phyloP scores from a whole-genome alignment of 805 yeast genomes.

The Kuraishia cidri region DNA sequence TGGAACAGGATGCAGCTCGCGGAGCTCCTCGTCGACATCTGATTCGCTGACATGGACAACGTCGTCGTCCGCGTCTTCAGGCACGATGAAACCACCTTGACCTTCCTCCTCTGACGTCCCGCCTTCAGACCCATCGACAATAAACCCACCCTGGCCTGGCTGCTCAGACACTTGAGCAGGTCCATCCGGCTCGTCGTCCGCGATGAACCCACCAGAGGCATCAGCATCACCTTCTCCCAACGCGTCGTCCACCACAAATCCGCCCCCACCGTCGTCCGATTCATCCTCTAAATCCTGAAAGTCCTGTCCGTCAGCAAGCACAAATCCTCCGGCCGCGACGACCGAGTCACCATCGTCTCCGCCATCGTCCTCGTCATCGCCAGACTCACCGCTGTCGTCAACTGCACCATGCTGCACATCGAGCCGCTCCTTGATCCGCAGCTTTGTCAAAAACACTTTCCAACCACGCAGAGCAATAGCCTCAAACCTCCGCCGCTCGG shows the following conservation, averaged over 20 bases:
- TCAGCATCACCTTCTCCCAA: conserved; percentile 3
- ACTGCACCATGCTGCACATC: conserved; percentile 39
- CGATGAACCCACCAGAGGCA: conserved; percentile 4
- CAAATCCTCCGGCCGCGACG: conserved; percentile 5
- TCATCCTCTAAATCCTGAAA: not conserved
- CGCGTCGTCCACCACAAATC: conserved; percentile 8
- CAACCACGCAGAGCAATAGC: conserved; percentile 42
- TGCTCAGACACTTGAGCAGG: too few relatives aligned
- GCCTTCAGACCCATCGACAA: too few relatives aligned
- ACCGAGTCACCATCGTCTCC: conserved; percentile 3
- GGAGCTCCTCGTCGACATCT: too few relatives aligned
- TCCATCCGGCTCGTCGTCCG: too few relatives aligned
- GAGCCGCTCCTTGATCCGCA: conserved; percentile 37
- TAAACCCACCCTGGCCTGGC: too few relatives aligned
- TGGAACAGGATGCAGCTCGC: too few relatives aligned
- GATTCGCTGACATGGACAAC: too few relatives aligned
- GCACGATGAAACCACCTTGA: too few relatives aligned
- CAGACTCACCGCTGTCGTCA: conserved; percentile 7
- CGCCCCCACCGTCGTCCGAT: conserved; percentile 10
- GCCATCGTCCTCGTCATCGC: conserved; percentile 7
- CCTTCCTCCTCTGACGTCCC: too few relatives aligned
- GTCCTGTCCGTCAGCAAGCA: not conserved
- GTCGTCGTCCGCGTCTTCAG: too few relatives aligned
- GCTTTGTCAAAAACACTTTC: conserved; percentile 41
- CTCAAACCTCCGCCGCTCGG: conserved; percentile 31